These are phyloP conservation scores for Rubroboletus satanas DNA, from an alignment of 768 basidiomycete species.

Conservation along the genomic window DNA sequence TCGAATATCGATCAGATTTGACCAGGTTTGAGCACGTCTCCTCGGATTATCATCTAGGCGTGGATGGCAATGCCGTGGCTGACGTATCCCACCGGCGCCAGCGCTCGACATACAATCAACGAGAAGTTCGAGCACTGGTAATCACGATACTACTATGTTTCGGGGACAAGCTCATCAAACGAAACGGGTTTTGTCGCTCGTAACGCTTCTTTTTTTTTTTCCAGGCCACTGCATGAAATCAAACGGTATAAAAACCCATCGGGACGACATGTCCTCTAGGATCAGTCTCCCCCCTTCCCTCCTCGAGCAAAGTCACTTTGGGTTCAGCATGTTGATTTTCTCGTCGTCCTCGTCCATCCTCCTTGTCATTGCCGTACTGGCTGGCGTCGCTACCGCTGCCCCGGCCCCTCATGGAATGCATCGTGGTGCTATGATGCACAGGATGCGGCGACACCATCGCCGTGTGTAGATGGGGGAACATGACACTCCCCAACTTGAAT, in stretches of 20 bases:
- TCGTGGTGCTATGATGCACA: background rate
- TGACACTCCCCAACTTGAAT: background rate
- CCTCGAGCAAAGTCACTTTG: background rate
- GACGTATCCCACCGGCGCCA: background rate
- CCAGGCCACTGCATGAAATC: background rate
- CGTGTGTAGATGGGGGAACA: background rate
- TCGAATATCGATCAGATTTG: background rate
- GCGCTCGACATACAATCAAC: background rate
- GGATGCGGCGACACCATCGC: background rate
- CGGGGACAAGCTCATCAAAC: background rate
- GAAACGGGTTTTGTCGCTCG: background rate
- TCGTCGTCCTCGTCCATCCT: background rate
- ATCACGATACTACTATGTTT: background rate
- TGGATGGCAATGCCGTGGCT: background rate
- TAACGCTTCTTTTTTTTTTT: background rate
- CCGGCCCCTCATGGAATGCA: background rate
- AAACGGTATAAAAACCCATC: slow-evolving; percentile 3
- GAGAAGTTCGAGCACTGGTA: background rate
- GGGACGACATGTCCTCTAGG: background rate
- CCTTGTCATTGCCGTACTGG: slow-evolving; percentile 1
- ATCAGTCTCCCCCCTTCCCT: background rate
- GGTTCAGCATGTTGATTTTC: slow-evolving; percentile 3
- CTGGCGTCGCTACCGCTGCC: background rate
- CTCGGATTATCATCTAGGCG: background rate
- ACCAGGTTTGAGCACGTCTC: background rate